phyloP scores from a whole-genome alignment of 495 filamentous ascomycete genomes.

The Talaromyces adpressus region DNA sequence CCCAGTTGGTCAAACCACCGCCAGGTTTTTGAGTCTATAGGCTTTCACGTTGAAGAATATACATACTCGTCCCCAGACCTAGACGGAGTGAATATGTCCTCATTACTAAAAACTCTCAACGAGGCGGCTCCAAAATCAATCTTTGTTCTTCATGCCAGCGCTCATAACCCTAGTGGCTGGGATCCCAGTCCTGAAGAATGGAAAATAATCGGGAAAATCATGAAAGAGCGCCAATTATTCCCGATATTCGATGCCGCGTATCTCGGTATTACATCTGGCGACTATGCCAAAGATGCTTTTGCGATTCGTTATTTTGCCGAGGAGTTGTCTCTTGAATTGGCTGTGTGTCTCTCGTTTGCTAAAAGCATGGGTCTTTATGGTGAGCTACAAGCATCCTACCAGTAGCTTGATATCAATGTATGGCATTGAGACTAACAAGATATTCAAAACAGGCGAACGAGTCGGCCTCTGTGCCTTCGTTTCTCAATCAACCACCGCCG shows the following conservation, averaged over 20 bases:
- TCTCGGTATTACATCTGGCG: slow-evolving; percentile 35
- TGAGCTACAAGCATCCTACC: slow-evolving; percentile 5
- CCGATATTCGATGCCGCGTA: slow-evolving; percentile 41
- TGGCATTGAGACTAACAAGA: not conserved
- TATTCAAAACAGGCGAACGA: slow-evolving; percentile 3
- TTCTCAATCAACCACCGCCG: not conserved
- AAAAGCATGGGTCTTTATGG: slow-evolving; percentile 28
- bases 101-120: slow-evolving; percentile 1
- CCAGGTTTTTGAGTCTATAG: slow-evolving; percentile 27
- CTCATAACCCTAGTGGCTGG: slow-evolving; percentile 39
- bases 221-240: slow-evolving; percentile 24
- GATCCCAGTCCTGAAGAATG: slow-evolving; percentile 36
- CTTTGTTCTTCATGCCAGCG: slow-evolving; percentile 22
- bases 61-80: slow-evolving; percentile 12
- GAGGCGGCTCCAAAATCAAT: slow-evolving; percentile 10
- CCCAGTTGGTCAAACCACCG: slow-evolving; percentile 36
- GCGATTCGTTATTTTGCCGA: slow-evolving; percentile 30
- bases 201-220: slow-evolving; percentile 25
- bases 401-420: not conserved
- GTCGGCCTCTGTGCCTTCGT: slow-evolving; percentile 16
- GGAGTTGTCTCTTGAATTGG: slow-evolving; percentile 21
- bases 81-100: slow-evolving; percentile 3
- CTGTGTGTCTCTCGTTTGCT: slow-evolving; percentile 31
- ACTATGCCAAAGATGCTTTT: slow-evolving; percentile 34
- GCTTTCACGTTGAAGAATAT: slow-evolving; percentile 15